A percentile compares a stretch with the other conserved stretches of the same genome.
phyloP scores from a whole-genome alignment of 2,329 filamentous ascomycete genomes.

The Alternaria sp. region DNA sequence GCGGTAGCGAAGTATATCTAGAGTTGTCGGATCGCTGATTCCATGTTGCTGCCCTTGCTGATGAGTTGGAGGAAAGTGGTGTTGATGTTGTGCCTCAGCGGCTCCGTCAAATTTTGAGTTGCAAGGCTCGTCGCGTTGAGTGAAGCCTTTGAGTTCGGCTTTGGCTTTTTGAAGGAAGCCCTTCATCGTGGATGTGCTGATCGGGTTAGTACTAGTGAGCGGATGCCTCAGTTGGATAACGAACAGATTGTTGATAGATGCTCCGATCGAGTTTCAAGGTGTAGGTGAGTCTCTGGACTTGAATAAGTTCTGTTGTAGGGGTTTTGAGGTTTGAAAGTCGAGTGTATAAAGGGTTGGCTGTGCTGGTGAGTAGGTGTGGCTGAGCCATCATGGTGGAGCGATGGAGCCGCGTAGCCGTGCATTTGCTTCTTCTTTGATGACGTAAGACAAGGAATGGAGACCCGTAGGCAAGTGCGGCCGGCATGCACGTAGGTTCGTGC shows the following conservation, averaged over 20 bases:
- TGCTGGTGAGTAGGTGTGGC: not conserved
- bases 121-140: slow-evolving; percentile 8
- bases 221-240: not conserved
- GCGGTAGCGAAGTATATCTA: slow-evolving; percentile 60
- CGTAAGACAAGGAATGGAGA: slow-evolving; percentile 12
- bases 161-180: slow-evolving; percentile 38
- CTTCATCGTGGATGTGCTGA: slow-evolving; percentile 26
- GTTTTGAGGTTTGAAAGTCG: not conserved
- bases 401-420: slow-evolving; percentile 16
- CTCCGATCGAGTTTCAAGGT: not conserved
- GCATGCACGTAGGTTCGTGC: not conserved
- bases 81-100: slow-evolving; percentile 5
- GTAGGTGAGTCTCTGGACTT: not conserved
- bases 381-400: not conserved
- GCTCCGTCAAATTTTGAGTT: not conserved
- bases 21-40: slow-evolving; percentile 48
- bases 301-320: not conserved
- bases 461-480: not conserved
- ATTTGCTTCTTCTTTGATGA: slow-evolving; percentile 12
- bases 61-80: not conserved
- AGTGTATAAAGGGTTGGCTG: not conserved
- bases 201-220: slow-evolving; percentile 12
- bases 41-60: slow-evolving; percentile 18
- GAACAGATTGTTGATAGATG: not conserved
- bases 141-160: slow-evolving; percentile 25